phyloP scores from a whole-genome alignment of 2,329 filamentous ascomycete genomes.

The Didymella sp. region DNA sequence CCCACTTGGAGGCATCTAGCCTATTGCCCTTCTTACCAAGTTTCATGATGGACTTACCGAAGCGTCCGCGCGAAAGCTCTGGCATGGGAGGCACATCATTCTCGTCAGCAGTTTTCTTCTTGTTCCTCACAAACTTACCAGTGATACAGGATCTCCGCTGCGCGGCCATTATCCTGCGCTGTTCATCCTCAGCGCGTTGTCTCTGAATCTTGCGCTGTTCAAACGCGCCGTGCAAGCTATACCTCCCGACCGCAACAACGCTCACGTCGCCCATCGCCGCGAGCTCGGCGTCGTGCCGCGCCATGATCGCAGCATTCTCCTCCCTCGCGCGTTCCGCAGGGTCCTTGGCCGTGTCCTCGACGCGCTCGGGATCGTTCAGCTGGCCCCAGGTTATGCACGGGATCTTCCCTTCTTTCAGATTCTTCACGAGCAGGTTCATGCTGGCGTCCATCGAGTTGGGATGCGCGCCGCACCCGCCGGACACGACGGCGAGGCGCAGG shows the following conservation, averaged over 20 bases:
- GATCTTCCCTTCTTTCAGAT: background rate
- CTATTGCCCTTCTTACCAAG: too few species aligned
- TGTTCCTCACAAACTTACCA: background rate
- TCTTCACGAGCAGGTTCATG: slow-evolving; percentile 1
- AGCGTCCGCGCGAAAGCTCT: background rate
- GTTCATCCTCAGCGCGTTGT: background rate
- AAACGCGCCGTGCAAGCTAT: background rate
- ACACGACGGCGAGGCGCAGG: background rate
- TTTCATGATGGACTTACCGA: background rate
- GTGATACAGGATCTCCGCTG: background rate
- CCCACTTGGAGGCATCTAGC: too few species aligned
- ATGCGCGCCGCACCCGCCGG: background rate
- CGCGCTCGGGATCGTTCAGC: background rate
- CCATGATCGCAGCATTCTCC: background rate
- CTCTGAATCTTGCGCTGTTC: background rate
- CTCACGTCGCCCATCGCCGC: background rate
- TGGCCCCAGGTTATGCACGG: background rate
- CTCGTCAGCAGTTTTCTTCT: background rate
- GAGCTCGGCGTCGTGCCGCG: background rate
- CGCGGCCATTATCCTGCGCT: background rate
- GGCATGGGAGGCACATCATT: background rate
- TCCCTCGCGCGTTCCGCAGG: background rate
- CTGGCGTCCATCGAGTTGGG: background rate
- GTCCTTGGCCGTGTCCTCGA: background rate
- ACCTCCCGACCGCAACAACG: background rate